phyloP scores from a whole-genome alignment of 2,329 filamentous ascomycete genomes.

The Neoscytalidium dimidiatum region DNA sequence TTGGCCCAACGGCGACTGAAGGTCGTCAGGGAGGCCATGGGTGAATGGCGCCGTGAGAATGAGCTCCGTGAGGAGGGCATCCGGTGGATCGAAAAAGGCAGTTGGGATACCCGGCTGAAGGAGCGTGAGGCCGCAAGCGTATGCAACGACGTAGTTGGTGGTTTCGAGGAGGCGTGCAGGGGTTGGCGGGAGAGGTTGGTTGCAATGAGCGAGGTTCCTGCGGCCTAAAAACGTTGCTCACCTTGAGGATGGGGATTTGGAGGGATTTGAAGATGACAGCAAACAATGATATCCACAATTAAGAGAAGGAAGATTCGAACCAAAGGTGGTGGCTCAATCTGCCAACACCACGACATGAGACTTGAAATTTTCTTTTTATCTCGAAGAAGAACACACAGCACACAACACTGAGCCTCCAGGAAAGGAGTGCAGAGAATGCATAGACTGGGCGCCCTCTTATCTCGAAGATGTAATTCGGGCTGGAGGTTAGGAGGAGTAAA shows the following conservation, averaged over 20 bases:
- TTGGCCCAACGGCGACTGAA: slow-evolving; percentile 78
- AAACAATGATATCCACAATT: slow-evolving; percentile 12
- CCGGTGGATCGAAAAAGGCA: slow-evolving; percentile 75
- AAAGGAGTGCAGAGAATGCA: not conserved
- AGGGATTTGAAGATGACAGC: not conserved
- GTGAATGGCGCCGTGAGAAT: slow-evolving; percentile 80
- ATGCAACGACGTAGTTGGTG: slow-evolving; percentile 84
- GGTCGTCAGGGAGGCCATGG: slow-evolving; percentile 80
- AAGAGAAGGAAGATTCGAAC: not conserved
- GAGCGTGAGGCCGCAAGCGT: slow-evolving; percentile 80
- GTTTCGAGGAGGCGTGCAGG: slow-evolving; percentile 89
- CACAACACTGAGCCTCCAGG: not conserved
- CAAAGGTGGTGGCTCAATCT: slow-evolving; percentile 1
- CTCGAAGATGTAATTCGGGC: not conserved
- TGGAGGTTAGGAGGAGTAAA: not conserved
- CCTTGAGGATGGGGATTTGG: not conserved
- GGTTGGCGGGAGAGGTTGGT: slow-evolving; percentile 77
- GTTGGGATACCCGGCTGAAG: slow-evolving; percentile 77
- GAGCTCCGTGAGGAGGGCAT: slow-evolving; percentile 82
- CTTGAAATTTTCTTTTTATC: not conserved
- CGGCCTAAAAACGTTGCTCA: slow-evolving; percentile 21
- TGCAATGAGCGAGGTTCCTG: slow-evolving; percentile 21
- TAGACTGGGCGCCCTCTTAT: not conserved
- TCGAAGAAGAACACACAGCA: not conserved
- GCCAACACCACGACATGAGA: slow-evolving; percentile 3